phyloP scores from a whole-genome alignment of 331 rosid species.

The Cydonia oblonga region DNA sequence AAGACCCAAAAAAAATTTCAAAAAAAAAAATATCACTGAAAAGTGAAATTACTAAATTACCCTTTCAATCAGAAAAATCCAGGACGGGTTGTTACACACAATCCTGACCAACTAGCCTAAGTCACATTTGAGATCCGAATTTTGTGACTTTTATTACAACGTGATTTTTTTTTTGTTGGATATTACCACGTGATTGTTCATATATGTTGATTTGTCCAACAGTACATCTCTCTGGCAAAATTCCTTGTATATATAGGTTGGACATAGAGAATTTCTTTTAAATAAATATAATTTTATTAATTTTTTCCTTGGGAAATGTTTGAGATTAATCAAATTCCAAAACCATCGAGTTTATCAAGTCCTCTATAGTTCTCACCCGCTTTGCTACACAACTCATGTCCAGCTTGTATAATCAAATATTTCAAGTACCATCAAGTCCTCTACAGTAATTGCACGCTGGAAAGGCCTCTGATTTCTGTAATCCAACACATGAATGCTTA shows the following conservation, averaged over 20 bases:
- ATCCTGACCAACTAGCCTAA: too few relatives aligned
- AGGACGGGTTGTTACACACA: too few relatives aligned
- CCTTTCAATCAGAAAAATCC: too few relatives aligned
- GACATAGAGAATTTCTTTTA: background rate
- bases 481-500: background rate
- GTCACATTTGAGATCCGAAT: too few relatives aligned
- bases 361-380: background rate
- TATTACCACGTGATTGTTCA: background rate
- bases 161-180: too few relatives aligned
- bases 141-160: background rate
- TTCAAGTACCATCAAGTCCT: background rate
- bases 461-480: background rate
- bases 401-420: background rate
- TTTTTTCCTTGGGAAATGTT: background rate
- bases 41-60: too few relatives aligned
- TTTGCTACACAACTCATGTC: background rate
- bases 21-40: too few relatives aligned
- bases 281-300: background rate
- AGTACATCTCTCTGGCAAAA: background rate
- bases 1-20: too few relatives aligned
- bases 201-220: too few relatives aligned
- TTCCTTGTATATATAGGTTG: background rate
- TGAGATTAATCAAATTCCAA: background rate
- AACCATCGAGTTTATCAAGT: background rate
- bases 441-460: background rate